Percentiles rank a stretch among this genome's conserved stretches.
phyloP scores from a whole-genome alignment of 108 stramenopile genomes.

The Fragilaria crotonensis region DNA sequence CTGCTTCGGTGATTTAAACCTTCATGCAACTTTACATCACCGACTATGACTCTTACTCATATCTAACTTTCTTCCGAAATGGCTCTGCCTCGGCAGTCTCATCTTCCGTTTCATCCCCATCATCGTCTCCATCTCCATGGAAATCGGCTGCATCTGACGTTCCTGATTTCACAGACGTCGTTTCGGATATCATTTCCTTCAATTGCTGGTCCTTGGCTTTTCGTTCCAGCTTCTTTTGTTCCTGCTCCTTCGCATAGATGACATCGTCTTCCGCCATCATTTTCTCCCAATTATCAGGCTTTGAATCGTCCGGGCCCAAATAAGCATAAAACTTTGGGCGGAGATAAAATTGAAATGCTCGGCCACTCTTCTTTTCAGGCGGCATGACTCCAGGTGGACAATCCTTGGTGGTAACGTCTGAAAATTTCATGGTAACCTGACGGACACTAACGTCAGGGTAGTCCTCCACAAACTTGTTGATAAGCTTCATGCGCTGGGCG shows the following conservation, averaged over 20 bases:
- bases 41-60: too few relatives aligned
- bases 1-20: too few relatives aligned
- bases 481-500: slow-evolving; percentile 59
- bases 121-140: slow-evolving; percentile 15
- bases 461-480: slow-evolving; percentile 70
- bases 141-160: not conserved
- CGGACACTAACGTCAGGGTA: slow-evolving; percentile 68
- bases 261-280: slow-evolving; percentile 62
- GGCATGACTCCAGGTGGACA: slow-evolving; percentile 58
- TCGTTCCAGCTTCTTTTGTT: slow-evolving; percentile 24
- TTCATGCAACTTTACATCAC: too few relatives aligned
- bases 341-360: slow-evolving; percentile 71
- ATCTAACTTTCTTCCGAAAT: not conserved
- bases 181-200: slow-evolving; percentile 13
- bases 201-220: slow-evolving; percentile 23
- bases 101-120: slow-evolving; percentile 25
- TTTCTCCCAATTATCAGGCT: slow-evolving; percentile 74
- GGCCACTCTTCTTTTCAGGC: slow-evolving; percentile 41
- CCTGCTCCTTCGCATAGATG: slow-evolving; percentile 25
- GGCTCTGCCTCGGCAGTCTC: slow-evolving; percentile 8
- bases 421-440: slow-evolving; percentile 73
- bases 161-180: not conserved
- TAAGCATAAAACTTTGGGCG: slow-evolving; percentile 79
- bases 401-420: slow-evolving; percentile 76
- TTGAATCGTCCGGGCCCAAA: slow-evolving; percentile 43